Evolutionary conservation across 148 eudicot species (phyloP), one percentile per base, ranked within the genome.

Genomic region (Pharnaceum exiguum): DNA sequence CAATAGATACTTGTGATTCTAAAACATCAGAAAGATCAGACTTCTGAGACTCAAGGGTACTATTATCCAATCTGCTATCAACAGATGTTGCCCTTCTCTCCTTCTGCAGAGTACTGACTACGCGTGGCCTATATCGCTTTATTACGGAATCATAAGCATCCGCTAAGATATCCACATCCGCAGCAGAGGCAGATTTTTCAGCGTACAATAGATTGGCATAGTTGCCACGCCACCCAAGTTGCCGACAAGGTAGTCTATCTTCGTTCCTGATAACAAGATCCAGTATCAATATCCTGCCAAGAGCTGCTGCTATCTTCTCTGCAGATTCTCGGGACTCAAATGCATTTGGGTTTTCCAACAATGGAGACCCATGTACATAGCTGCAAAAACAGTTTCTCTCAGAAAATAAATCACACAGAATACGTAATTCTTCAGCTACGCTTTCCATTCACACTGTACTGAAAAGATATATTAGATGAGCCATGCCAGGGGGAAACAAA

Each of bases 171-270:
- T 89, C 80, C 61, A 65, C 67, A 65, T 81, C 77, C 37, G 73
- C 64, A 61, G 82, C 64, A 61, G 82, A 64, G 46, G 79, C 69
- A 52, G 72, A 63, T 61, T 78, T 86, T 55, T 94, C 89, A 39
- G 99, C 83, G 68, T 83, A 66, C 52, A 94, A 72, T 21, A 94
- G 64, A 68, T 94, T 94, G 51, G 95, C 96, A 67, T 70, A 74
- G 75, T 94, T 94, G 39, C 99, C 99, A 65, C 96, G 99, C 99
- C 99, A 94, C 10, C 95, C 76, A 22, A 94, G 85, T 62, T 84
- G 82, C 33, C 79, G 81, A 76, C 99, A 94, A 52, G 95, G 96
- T 68, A 94, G 86, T 66, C 99, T 82, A 71, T 94, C 99, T 77
- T 94, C 99, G 27, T 94, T 94, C 80, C 99, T 84, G 52, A 94